A percentile compares a stretch with the other conserved stretches of the same genome.
These are phyloP conservation scores for Croton laevigatus DNA, from an alignment of 441 rosid species.

Conservation along the genomic window DNA sequence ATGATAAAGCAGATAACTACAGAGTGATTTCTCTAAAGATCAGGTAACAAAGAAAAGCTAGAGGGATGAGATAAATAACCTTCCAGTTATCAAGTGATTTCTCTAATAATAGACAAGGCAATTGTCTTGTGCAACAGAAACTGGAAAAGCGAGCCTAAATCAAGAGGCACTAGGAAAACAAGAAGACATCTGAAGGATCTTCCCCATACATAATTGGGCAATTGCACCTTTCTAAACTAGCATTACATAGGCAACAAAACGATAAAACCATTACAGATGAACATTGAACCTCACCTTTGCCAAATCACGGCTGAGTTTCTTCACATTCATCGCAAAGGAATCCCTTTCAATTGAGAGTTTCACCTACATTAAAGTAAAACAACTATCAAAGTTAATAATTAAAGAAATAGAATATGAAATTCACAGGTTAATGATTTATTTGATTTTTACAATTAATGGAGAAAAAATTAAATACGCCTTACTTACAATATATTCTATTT, in stretches of 20 bases:
- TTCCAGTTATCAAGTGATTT: too few species aligned
- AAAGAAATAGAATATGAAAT: neutral
- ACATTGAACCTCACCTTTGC: constrained; percentile 46
- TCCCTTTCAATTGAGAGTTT: constrained; percentile 67
- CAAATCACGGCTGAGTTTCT: constrained; percentile 75
- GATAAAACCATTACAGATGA: constrained; percentile 3
- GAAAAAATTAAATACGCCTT: neutral
- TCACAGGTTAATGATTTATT: neutral
- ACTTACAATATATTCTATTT: too few species aligned
- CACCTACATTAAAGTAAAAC: constrained; percentile 34
- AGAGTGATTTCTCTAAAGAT: constrained; percentile 1
- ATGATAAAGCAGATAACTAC: too few species aligned
- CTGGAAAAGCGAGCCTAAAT: neutral
- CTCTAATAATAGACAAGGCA: too few species aligned
- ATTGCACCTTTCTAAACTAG: neutral
- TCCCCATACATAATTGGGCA: neutral
- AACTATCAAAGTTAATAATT: constrained; percentile 8
- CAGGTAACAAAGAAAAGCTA: neutral
- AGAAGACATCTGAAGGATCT: neutral
- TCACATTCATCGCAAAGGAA: constrained; percentile 57
- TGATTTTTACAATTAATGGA: neutral
- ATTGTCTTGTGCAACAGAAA: neutral
- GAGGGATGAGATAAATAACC: neutral
- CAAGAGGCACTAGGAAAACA: neutral
- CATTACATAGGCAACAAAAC: neutral